These are phyloP conservation scores for Thelonectria blattea DNA, from an alignment of 2,329 filamentous ascomycete genomes.

Conservation along the genomic window DNA sequence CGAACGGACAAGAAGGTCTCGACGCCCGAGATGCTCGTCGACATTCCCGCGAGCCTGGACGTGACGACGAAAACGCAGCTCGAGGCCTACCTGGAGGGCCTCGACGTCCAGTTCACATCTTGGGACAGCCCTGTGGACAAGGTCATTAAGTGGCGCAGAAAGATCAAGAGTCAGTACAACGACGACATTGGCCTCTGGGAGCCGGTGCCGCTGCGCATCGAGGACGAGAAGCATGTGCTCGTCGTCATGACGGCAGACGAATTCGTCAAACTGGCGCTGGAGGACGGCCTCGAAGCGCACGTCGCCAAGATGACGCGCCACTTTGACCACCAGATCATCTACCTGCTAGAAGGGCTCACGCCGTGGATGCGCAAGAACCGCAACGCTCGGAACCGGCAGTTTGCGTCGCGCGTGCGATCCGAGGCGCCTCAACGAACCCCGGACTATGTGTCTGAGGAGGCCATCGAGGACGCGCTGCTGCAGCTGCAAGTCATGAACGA, in stretches of 20 bases:
- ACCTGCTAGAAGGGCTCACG: slow-evolving; percentile 73
- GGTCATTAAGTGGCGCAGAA: slow-evolving; percentile 72
- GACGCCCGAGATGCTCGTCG: slow-evolving; percentile 77
- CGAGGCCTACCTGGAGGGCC: slow-evolving; percentile 55
- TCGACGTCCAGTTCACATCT: slow-evolving; percentile 54
- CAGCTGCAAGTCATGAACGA: slow-evolving; percentile 71
- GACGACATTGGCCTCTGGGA: slow-evolving; percentile 68
- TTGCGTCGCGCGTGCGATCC: slow-evolving; percentile 66
- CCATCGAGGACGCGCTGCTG: slow-evolving; percentile 73
- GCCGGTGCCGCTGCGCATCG: slow-evolving; percentile 58
- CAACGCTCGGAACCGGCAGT: slow-evolving; percentile 70
- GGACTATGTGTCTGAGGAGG: slow-evolving; percentile 69
- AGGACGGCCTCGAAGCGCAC: slow-evolving; percentile 63
- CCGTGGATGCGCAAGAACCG: slow-evolving; percentile 73
- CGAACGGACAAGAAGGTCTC: slow-evolving; percentile 76
- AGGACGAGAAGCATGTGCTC: slow-evolving; percentile 66
- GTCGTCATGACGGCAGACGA: slow-evolving; percentile 67
- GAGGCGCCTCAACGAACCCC: slow-evolving; percentile 45
- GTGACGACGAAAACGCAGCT: slow-evolving; percentile 53
- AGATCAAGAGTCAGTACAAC: slow-evolving; percentile 68
- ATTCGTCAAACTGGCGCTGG: slow-evolving; percentile 66
- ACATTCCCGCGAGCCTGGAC: slow-evolving; percentile 65
- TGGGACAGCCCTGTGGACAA: slow-evolving; percentile 56
- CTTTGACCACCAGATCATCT: slow-evolving; percentile 66
- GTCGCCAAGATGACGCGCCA: slow-evolving; percentile 59